Base-by-base conservation (phyloP, 805 yeast genomes). In the Lachancea fermentati region DNA sequence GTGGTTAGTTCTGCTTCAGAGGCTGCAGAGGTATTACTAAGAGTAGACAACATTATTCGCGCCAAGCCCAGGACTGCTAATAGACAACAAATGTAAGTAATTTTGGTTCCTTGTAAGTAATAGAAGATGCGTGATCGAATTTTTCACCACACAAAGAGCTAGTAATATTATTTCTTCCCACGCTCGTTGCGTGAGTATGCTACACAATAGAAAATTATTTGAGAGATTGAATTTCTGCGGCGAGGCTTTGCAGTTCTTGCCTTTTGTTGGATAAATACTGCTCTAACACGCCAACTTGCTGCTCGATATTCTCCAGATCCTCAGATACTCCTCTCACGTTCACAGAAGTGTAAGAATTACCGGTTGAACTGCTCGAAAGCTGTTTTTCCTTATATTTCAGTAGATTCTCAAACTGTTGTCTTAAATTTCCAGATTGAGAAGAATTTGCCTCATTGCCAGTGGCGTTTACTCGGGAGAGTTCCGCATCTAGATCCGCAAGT, bases 11-110 rank as follows among this genome's bases (percentile, higher is more conserved):
- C 94, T 34, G 97, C 98, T 4, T 73, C 95, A n/a, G 99, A 93
- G 69, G 98, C 98, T 24, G 94, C 97, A 4, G 97, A 93, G 69
- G 89, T 93, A 35, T 74, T 93, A 50, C 69, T 93, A 56, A 79
- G 99, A 61, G 99, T 93, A 32, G 99, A 93, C 62, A 91, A 93
- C 65, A 93, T 93, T 50, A 86, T 93, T 48, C 80, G 96, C 52
- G 97, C 98, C 25, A 89, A 85, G 63, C 98, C 99, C 48, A 76
- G 98, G 67, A 89, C 98, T 32, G 96, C 97, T 30, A 91, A 85
- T 68, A 77, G 96, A 72, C 81, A 77, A 50, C 56, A 47, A 34
- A 52, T 54, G 61, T 57, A 52, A 51, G 42, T 32, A 33, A 43
- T 37, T 32, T 40, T 37, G 14, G 14, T 31, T 43, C 28, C 42